Base-by-base conservation (phyloP, 768 basidiomycete genomes). In the Lentinus brumalis region DNA sequence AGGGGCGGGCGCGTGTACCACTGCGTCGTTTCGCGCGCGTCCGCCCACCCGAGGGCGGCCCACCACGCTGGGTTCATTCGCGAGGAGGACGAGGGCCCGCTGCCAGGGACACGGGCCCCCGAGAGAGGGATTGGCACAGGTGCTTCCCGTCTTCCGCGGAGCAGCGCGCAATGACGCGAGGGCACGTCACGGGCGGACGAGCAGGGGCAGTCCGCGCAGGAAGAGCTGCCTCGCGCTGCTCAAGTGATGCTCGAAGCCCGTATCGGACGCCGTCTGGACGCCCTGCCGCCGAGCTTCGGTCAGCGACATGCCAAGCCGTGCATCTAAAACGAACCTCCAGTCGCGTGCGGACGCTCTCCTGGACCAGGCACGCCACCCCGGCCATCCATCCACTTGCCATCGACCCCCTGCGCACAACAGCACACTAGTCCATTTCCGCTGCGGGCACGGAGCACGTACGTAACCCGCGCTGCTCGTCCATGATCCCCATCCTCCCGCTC, bases 141-240 rank as follows among this genome's bases (percentile, higher is more conserved):
- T 44, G 18, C 56, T 62, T 57, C 61, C 56, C 56, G 61, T 51
- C 61, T 54, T 51, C 61, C 56, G 54, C 51, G 50, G 61, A 45
- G 50, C 50, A 44, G 18, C 21, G 49, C 59, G 49, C 59, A 55
- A 60, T 60, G 59, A 60, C 59, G 59, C 59, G 52, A 60, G 53
- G 26, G 47, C 35, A 30, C 41, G 46, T 38, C 57, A 52, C 14
- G 42, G 42, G 42, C 42, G 42, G 18, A 15, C 15, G 14, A 9
- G 6, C 9, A 16, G 42, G 50, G 14, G 50, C 50, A 38, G 32
- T 30, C 46, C 50, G 50, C 44, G 44, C 29, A 31, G 41, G 50
- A 32, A 39, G 38, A 30, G 57, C 39, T 32, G 46, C 35, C 53
- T 46, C 53, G 21, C 52, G n/a, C 41, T 53, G 58, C 58, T 59